Base-by-base conservation (phyloP, 345 rosid genomes). In the Camelina sativa region DNA sequence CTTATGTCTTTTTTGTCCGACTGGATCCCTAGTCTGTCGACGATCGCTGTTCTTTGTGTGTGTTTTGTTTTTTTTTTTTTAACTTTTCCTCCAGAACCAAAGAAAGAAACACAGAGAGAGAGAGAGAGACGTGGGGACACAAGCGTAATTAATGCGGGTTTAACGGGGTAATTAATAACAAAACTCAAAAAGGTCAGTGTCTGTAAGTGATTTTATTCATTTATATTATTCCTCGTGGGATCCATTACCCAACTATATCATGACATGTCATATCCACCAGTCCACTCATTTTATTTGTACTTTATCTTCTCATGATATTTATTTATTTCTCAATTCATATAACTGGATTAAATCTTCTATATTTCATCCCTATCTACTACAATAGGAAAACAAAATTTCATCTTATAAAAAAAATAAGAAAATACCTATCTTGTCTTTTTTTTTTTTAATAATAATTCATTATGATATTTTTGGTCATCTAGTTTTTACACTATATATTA, bases 191-290 rank as follows among this genome's bases (percentile, higher is more conserved):
- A 23, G 20, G 62, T 51, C 20, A 9, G 34, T 65, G 60, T 74
- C 67, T 11, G 61, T 34, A 59, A 75, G 44, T 69, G 15, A 44
- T 44, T 74, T 66, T 43, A 51, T 43, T 75, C 48, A 20, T 75
- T 44, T 25, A 47, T 30, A 20, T 50, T 51, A 76, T 76, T 55
- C 23, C 17, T 7, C 23, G 64, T 76, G 67, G 79, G 76, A 9
- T 64, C 71, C 71, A 16, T n/a, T 44, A 0, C 15, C 76, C 47
- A 76, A 71, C 8, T 4, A 48, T 1, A 15, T 70, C 4, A 19
- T n/a, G 71, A 46, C 80, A 76, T 25, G 76, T 76, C 76, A 71
- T 48, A 56, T 69, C 80, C 60, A 23, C 67, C 43, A 16, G 44
- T 70, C 80, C 76, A 69, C 71, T 69, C 71, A 70, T 76, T 69